phyloP scores from a whole-genome alignment of 495 filamentous ascomycete genomes.

The Aspergillus indologenus region DNA sequence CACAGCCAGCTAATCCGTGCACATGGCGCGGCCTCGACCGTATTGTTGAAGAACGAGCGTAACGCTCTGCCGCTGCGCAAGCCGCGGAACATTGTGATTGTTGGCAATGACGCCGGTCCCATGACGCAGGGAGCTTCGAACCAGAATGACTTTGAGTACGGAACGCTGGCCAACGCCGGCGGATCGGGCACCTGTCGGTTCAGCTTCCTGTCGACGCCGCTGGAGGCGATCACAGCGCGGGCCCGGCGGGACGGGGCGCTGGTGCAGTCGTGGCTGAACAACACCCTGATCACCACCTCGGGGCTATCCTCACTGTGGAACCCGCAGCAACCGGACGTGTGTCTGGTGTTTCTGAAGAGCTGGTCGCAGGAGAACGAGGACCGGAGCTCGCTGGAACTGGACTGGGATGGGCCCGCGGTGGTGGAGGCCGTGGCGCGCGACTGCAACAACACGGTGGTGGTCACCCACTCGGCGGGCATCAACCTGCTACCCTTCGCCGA shows the following conservation, averaged over 20 bases:
- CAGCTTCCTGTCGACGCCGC: conserved; percentile 51
- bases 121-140: conserved; percentile 44
- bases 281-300: conserved; percentile 32
- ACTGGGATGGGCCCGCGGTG: conserved; percentile 51
- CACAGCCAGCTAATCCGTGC: conserved; percentile 52
- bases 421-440: conserved; percentile 52
- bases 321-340: conserved; percentile 53
- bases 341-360: conserved; percentile 57
- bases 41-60: conserved; percentile 61
- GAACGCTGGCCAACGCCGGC: conserved; percentile 55
- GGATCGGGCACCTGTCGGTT: conserved; percentile 56
- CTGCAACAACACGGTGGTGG: conserved; percentile 61
- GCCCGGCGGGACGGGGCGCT: conserved; percentile 51
- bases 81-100: conserved; percentile 51
- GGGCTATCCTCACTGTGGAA: conserved; percentile 40
- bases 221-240: conserved; percentile 55
- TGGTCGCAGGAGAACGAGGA: conserved; percentile 56
- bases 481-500: conserved; percentile 57
- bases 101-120: conserved; percentile 61
- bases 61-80: conserved; percentile 51
- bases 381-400: conserved; percentile 49
- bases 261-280: conserved; percentile 37
- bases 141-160: conserved; percentile 48
- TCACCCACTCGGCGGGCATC: conserved; percentile 59
- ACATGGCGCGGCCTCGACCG: conserved; percentile 56